Base-by-base conservation (phyloP, 176 grass and related monocot species). In the Coix lacrymajobi region DNA sequence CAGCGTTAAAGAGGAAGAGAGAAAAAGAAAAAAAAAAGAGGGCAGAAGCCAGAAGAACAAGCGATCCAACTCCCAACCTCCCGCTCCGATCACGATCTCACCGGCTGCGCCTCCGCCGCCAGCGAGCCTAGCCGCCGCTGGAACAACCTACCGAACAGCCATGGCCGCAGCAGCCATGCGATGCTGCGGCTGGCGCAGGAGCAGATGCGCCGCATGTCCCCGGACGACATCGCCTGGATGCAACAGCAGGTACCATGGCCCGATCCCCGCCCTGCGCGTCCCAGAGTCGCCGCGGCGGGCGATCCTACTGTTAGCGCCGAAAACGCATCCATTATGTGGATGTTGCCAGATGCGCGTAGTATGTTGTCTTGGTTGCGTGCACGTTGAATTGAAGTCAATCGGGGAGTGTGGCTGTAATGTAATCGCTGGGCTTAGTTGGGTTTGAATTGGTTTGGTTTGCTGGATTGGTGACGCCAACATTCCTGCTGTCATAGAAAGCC, bases 121-220 rank as follows among this genome's bases (percentile, higher is more conserved):
- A n/a, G n/a, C n/a, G n/a, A n/a, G n/a, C n/a, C n/a, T n/a, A n/a
- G n/a, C n/a, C n/a, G n/a, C n/a, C n/a, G n/a, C n/a, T n/a, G n/a
- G n/a, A n/a, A n/a, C n/a, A n/a, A n/a, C n/a, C n/a, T n/a, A n/a
- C n/a, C n/a, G n/a, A n/a, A n/a, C n/a, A n/a, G n/a, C n/a, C n/a
- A n/a, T n/a, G n/a, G n/a, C n/a, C n/a, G n/a, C n/a, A n/a, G n/a
- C n/a, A n/a, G n/a, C n/a, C n/a, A n/a, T n/a, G n/a, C n/a, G n/a
- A n/a, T n/a, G n/a, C 46, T 99, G 85, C 88, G 86, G 78, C 69
- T 99, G 40, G 96, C 96, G 44, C 96, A 99, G 87, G 96, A 99
- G 96, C 96, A 99, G 93, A 96, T 99, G 93, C 57, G 89, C 79
- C 87, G 87, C 72, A 96, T 99, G 87, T 82, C 92, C n/a, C 93